Conservation (phyloP, 1,284 basidiomycete species). For the Trametes polyzona region DNA sequence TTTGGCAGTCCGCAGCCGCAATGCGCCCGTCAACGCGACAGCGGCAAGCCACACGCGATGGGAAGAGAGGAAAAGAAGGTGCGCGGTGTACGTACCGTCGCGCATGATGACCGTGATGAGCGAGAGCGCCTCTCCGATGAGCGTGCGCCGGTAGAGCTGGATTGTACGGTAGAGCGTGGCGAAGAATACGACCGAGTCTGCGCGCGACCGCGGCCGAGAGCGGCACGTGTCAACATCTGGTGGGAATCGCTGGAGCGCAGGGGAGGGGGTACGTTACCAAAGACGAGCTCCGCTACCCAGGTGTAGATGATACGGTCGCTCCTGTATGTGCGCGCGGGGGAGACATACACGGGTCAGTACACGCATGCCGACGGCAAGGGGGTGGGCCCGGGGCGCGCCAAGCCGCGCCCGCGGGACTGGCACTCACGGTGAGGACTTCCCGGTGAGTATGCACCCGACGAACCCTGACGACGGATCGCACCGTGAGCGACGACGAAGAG, state of each 20-base stretch:
- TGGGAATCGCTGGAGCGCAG: background rate
- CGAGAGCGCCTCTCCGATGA: conserved; percentile 24
- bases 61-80: no score
- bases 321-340: conserved; percentile 11
- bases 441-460: conserved; percentile 33
- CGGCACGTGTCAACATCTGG: background rate
- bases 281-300: conserved; percentile 34
- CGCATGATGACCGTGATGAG: conserved; percentile 32
- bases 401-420: conserved; percentile 2
- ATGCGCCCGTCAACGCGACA: no score
- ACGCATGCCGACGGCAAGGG: background rate
- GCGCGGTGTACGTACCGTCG: conserved; percentile 28
- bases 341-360: background rate
- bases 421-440: conserved; percentile 29
- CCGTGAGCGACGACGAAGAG: background rate
- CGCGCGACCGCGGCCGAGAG: background rate
- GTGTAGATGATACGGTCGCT: conserved; percentile 33
- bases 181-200: conserved; percentile 30
- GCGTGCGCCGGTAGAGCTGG: conserved; percentile 25
- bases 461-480: conserved; percentile 24
- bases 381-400: background rate
- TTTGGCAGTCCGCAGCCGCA: no score
- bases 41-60: no score
- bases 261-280: conserved; percentile 22
- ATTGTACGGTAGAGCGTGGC: conserved; percentile 30